phyloP scores from a whole-genome alignment of 306 rosid genomes.

The Spatholobus suberectus region DNA sequence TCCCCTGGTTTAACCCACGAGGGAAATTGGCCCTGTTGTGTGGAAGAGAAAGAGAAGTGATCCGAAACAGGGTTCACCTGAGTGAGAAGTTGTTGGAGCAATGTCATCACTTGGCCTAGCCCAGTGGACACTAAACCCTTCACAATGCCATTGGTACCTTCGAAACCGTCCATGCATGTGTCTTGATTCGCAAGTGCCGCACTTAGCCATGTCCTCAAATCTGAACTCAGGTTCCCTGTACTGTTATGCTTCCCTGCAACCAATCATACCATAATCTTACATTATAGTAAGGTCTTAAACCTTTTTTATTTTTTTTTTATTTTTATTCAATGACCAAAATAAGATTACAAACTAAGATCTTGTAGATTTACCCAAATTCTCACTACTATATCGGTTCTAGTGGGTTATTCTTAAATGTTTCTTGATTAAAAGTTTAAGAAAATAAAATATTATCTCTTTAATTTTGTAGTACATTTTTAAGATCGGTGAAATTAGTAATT shows the following conservation, averaged over 20 bases:
- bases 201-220: conserved; percentile 89
- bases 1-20: conserved; percentile 65
- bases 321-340: no score
- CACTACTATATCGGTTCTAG: no score
- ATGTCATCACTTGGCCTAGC: conserved; percentile 59
- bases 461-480: not conserved
- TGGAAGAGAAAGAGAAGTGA: not conserved
- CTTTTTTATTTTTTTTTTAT: no score
- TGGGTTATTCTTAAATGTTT: no score
- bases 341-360: no score
- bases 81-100: conserved; percentile 59
- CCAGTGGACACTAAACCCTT: conserved; percentile 55
- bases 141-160: conserved; percentile 74
- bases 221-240: conserved; percentile 78
- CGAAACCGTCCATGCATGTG: conserved; percentile 88
- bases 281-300: not conserved
- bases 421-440: not conserved
- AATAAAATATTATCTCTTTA: not conserved
- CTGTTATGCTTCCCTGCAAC: conserved; percentile 68
- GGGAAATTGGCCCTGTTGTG: conserved; percentile 50
- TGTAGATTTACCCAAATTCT: no score
- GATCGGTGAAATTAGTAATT: not conserved
- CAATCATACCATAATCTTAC: not conserved
- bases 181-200: conserved; percentile 76
- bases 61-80: conserved; percentile 57